Evolutionary conservation across 2,329 filamentous ascomycete genomes (phyloP).

Genomic region (Epicoccum nigrum): DNA sequence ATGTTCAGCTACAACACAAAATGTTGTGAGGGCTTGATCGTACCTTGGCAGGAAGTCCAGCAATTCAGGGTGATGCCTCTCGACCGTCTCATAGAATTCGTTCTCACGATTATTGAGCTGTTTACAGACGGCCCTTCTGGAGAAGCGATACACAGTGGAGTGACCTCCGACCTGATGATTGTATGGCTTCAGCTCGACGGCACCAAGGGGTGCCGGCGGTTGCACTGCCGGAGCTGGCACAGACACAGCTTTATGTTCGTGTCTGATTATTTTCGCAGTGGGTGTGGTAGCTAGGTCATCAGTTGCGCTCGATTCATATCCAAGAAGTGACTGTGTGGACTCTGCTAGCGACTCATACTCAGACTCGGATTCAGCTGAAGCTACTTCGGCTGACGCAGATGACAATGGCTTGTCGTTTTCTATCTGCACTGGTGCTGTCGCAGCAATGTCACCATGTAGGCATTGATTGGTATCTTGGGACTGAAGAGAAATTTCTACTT

Average conservation of each 20-base stretch:
- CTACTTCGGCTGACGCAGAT: constrained; percentile 31
- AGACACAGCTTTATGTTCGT: constrained; percentile 39
- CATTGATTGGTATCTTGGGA: constrained; percentile 66
- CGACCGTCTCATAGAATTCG: constrained; percentile 97
- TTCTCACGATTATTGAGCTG: constrained; percentile 98
- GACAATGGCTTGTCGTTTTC: constrained; percentile 48
- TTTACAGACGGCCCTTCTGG: constrained; percentile 93
- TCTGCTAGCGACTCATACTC: constrained; percentile 51
- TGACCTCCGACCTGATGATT: constrained; percentile 97
- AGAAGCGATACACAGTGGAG: constrained; percentile 95
- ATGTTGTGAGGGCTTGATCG: constrained; percentile 27
- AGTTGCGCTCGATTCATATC: constrained; percentile 60
- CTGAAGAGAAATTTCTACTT: constrained; percentile 68
- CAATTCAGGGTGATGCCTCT: constrained; percentile 86
- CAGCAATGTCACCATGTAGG: constrained; percentile 64
- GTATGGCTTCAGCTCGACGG: constrained; percentile 95
- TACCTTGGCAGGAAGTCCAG: constrained; percentile 85
- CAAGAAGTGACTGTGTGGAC: constrained; percentile 51
- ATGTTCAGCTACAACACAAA: constrained; percentile 49
- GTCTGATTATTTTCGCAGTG: constrained; percentile 40
- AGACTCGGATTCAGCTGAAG: constrained; percentile 51
- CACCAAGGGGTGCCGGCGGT: constrained; percentile 71
- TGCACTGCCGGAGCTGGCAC: constrained; percentile 31
- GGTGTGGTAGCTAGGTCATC: constrained; percentile 57
- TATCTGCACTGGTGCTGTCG: constrained; percentile 48